A percentile compares a stretch with the other conserved stretches of the same genome.
These are phyloP conservation scores for Rhodotorula babjevae DNA, from an alignment of 768 basidiomycete genomes.

Conservation along the genomic window DNA sequence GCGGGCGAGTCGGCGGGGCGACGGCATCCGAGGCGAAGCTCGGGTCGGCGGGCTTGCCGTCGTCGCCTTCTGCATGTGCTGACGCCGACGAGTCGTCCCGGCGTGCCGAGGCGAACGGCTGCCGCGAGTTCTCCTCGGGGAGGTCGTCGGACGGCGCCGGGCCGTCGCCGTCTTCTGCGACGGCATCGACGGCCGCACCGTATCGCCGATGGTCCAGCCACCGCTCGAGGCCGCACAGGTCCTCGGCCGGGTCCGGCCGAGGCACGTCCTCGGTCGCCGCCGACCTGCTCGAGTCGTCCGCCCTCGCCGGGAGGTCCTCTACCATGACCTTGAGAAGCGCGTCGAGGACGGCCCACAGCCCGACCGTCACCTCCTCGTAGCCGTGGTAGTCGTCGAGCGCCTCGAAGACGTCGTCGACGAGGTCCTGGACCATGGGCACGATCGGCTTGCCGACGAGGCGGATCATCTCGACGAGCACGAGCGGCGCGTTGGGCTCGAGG, in stretches of 20 bases:
- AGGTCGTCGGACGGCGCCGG: background rate
- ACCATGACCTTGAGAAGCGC: slow-evolving; percentile 79
- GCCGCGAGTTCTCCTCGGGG: slow-evolving; percentile 49
- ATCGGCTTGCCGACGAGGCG: slow-evolving; percentile 80
- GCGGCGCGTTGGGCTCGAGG: slow-evolving; percentile 81
- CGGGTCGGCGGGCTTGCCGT: slow-evolving; percentile 54
- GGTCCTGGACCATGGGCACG: slow-evolving; percentile 81
- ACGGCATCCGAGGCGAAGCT: background rate
- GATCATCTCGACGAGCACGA: slow-evolving; percentile 77
- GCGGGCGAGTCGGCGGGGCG: slow-evolving; percentile 59
- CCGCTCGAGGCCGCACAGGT: slow-evolving; percentile 53
- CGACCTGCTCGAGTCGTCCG: background rate
- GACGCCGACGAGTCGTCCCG: slow-evolving; percentile 48
- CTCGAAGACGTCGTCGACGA: slow-evolving; percentile 97
- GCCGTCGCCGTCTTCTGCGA: slow-evolving; percentile 45
- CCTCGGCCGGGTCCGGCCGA: slow-evolving; percentile 16
- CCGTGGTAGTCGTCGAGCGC: slow-evolving; percentile 93
- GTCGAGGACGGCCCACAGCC: slow-evolving; percentile 76
- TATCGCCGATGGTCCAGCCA: slow-evolving; percentile 54
- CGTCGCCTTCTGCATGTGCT: slow-evolving; percentile 53
- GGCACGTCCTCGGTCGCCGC: slow-evolving; percentile 45
- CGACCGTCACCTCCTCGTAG: slow-evolving; percentile 77
- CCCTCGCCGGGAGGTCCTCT: slow-evolving; percentile 36
- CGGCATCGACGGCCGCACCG: slow-evolving; percentile 39
- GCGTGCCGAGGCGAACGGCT: slow-evolving; percentile 24